These are phyloP conservation scores for Metschnikowia hibisci DNA, from an alignment of 805 yeast species.

Conservation along the genomic window DNA sequence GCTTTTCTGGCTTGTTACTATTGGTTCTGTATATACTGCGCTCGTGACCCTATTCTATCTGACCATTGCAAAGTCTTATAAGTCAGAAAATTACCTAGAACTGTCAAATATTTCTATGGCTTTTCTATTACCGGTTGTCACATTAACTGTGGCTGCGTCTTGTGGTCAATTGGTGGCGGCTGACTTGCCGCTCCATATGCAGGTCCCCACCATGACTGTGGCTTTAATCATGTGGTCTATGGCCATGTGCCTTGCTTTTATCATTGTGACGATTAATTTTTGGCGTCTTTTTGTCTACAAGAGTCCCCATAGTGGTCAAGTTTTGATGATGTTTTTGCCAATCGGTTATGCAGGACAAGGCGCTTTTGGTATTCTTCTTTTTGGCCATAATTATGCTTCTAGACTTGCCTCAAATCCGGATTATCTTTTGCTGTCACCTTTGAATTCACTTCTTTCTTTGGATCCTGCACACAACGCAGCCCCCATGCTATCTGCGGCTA, in stretches of 20 bases:
- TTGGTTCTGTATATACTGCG: slow-evolving; percentile 52
- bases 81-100: slow-evolving; percentile 20
- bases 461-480: slow-evolving; percentile 3
- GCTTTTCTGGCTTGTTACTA: slow-evolving; percentile 72
- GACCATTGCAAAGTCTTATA: slow-evolving; percentile 36
- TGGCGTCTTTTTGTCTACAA: slow-evolving; percentile 57
- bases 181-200: slow-evolving; percentile 41
- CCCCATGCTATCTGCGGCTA: slow-evolving; percentile 10
- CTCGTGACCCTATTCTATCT: slow-evolving; percentile 56
- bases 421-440: slow-evolving; percentile 7
- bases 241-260: slow-evolving; percentile 59
- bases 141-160: slow-evolving; percentile 72
- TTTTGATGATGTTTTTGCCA: slow-evolving; percentile 72
- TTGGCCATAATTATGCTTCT: slow-evolving; percentile 47
- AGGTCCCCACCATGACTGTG: slow-evolving; percentile 51
- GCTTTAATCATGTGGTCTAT: slow-evolving; percentile 63
- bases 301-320: slow-evolving; percentile 50
- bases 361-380: slow-evolving; percentile 57
- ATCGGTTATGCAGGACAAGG: slow-evolving; percentile 88
- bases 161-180: slow-evolving; percentile 56
- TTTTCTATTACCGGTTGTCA: slow-evolving; percentile 69
- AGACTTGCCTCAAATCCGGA: too few species aligned
- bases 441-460: slow-evolving; percentile 9
- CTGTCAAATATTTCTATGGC: slow-evolving; percentile 47
- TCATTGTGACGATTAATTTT: slow-evolving; percentile 53